Conservation (phyloP, 1,284 basidiomycete species). For the Trichosporon sp. region DNA sequence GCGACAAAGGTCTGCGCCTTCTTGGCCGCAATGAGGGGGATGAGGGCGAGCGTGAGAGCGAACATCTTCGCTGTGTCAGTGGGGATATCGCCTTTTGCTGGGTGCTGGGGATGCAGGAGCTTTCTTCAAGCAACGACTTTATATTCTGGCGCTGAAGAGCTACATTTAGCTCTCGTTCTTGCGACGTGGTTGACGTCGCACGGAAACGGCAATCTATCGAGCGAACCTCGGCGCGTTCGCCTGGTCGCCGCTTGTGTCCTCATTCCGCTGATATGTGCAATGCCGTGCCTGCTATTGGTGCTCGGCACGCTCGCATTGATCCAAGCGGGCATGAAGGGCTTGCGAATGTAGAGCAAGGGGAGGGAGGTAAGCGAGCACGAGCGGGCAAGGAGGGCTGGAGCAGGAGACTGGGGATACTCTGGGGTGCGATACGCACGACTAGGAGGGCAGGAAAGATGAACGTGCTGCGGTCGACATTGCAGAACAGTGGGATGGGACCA, state of each 20-base stretch:
- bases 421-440: neutral
- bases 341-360: neutral
- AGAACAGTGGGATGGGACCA: neutral
- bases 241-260: neutral
- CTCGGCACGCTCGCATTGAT: neutral
- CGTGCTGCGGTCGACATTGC: neutral
- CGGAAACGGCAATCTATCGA: neutral
- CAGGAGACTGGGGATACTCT: neutral
- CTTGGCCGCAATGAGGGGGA: conserved; percentile 28
- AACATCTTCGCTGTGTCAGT: neutral
- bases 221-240: neutral
- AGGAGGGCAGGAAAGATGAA: neutral
- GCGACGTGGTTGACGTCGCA: neutral
- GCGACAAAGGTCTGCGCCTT: conserved; percentile 56
- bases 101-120: neutral
- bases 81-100: neutral
- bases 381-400: neutral
- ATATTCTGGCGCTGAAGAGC: neutral
- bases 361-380: too few species aligned
- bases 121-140: neutral
- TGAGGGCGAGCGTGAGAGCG: conserved; percentile 5
- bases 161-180: neutral
- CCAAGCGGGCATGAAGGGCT: neutral
- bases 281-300: neutral
- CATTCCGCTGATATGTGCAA: conserved; percentile 10